A percentile compares a stretch with the other conserved stretches of the same genome.
These are phyloP conservation scores for Yarrowia divulgata DNA, from an alignment of 805 yeast species.

Conservation along the genomic window DNA sequence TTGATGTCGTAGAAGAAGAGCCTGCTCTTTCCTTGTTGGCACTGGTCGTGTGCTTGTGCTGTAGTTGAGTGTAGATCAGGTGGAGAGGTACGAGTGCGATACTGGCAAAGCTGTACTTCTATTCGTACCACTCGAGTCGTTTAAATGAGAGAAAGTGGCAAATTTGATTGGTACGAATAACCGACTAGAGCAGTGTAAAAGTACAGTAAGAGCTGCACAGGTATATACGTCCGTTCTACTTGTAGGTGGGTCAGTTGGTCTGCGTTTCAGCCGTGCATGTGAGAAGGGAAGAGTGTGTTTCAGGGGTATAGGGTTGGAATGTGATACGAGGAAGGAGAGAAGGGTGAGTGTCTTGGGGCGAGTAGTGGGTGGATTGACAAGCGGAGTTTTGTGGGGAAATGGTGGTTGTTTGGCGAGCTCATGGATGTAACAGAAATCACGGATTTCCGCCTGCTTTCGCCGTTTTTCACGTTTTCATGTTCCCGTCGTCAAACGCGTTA, in stretches of 20 bases:
- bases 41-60: not conserved
- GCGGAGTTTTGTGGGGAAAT: not conserved
- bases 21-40: not conserved
- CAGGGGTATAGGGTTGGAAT: constrained; percentile 35
- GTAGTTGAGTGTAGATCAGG: too few species aligned
- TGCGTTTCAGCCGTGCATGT: constrained; percentile 28
- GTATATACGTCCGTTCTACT: too few species aligned
- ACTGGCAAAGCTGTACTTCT: too few species aligned
- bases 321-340: not conserved
- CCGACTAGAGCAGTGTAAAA: too few species aligned
- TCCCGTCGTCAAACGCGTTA: constrained; percentile 5
- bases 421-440: not conserved
- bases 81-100: too few species aligned
- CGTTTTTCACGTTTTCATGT: not conserved
- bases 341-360: not conserved
- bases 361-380: not conserved
- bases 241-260: not conserved
- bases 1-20: not conserved
- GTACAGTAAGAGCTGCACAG: too few species aligned
- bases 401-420: not conserved
- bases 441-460: too few species aligned
- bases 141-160: too few species aligned
- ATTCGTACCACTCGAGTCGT: too few species aligned
- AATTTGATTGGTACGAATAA: too few species aligned
- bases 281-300: not conserved